Conservation (phyloP, 139 green algal species). For the Coelastrella sp. region DNA sequence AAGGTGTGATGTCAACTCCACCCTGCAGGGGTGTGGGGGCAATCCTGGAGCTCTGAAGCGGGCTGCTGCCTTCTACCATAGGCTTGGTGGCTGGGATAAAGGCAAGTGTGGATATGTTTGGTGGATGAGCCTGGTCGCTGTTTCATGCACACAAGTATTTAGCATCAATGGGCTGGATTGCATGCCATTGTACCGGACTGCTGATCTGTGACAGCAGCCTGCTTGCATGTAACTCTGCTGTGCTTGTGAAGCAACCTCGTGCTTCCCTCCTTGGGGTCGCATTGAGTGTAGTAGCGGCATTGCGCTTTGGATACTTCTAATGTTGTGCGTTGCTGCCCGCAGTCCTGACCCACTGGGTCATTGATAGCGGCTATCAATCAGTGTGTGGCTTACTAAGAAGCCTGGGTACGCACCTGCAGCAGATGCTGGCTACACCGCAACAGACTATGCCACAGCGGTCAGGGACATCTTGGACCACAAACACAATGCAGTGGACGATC, state of each 20-base stretch:
- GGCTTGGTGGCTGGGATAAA: neutral
- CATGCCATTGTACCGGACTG: neutral
- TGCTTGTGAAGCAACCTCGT: neutral
- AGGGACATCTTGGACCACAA: neutral
- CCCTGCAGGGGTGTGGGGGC: slow-evolving; percentile 10
- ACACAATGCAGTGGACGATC: neutral
- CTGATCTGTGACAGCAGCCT: neutral
- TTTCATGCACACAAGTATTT: neutral
- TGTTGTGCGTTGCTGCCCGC: neutral
- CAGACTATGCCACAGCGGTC: neutral
- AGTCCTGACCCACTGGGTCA: neutral
- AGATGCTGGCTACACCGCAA: neutral
- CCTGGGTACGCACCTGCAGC: neutral
- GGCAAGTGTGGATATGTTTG: slow-evolving; percentile 3
- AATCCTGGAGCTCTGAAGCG: neutral
- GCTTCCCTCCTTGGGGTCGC: neutral
- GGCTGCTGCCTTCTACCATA: neutral
- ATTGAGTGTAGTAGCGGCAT: neutral
- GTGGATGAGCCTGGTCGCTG: neutral
- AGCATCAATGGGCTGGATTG: too few species aligned
- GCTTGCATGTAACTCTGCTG: neutral
- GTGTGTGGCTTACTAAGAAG: neutral
- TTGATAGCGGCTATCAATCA: neutral
- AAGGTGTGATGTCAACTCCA: neutral
- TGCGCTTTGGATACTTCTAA: neutral